Evolutionary conservation across 345 rosid species (phyloP), one percentile per base, ranked within the genome.

Genomic region (Pugionium cornutum): DNA sequence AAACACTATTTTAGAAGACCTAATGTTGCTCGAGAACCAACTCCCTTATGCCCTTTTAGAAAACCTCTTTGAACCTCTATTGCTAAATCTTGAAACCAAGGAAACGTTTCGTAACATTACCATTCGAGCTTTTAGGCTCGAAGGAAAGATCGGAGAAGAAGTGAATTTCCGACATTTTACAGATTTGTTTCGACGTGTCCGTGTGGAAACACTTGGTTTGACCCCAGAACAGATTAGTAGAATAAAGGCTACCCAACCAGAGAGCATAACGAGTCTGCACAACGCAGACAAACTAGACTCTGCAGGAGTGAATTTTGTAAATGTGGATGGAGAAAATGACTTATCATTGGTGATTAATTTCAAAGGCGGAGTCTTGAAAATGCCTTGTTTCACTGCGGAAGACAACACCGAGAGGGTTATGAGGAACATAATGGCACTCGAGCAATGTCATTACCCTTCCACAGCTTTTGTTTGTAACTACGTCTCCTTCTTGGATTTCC

Each of bases 361-460:
- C 28, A n/a, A 67, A 41, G 35, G 4, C 0, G 50, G 56, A 2
- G 29, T 2, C 37, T 54, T 72, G 49, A 53, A 66, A 6, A 68
- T 79, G 9, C 79, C 79, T 10, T 58, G 25, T 6, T 50, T 79
- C 55, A 30, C 1, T 31, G 61, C 28, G 0, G 35, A 34, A 1
- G 75, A 64, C 1, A 50, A 29, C 32, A 77, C 72, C 2, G 72
- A 53, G 40, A 39, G 18, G 7, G 2, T 40, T 25, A 1, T 73
- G 3, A 66, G 80, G 25, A 77, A 64, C 4, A 0, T 77, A 7
- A 77, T 77, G 61, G 78, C 81, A 25, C 61, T 77, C 2, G 78
- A 69, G 51, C 73, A 61, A 47, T 65, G 59, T 7, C 78, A 56
- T 59, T 74, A 77, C 34, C 53, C 66, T 27, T 0, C 0, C 1